A percentile compares a stretch with the other conserved stretches of the same genome.
These are phyloP conservation scores for Ascobolus immersus DNA, from an alignment of 495 filamentous ascomycete genomes.

Conservation along the genomic window DNA sequence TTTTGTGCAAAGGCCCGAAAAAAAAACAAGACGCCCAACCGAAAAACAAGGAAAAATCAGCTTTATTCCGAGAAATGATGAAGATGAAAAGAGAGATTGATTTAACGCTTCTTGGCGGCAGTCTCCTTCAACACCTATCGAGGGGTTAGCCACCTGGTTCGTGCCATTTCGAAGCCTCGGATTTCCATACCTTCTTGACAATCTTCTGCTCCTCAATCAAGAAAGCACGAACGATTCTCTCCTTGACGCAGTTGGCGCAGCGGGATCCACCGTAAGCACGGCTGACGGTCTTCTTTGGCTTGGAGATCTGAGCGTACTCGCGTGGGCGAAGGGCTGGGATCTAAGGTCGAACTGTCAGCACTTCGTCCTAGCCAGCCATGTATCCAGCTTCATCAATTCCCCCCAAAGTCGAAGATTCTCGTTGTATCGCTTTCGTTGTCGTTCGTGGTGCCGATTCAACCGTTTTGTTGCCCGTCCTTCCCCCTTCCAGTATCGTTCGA, in stretches of 20 bases:
- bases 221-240: constrained; percentile 89
- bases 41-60: no score
- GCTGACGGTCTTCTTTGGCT: constrained; percentile 96
- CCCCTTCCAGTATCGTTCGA: no score
- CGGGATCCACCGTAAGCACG: constrained; percentile 93
- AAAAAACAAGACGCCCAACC: no score
- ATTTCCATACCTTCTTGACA: constrained; percentile 71
- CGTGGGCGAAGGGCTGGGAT: constrained; percentile 89
- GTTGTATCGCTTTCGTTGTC: no score
- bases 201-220: constrained; percentile 99
- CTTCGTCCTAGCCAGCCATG: no score
- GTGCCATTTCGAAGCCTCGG: neutral
- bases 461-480: no score
- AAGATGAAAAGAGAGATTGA: constrained; percentile 1
- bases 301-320: constrained; percentile 85
- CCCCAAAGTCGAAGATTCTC: no score
- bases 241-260: constrained; percentile 95
- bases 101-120: constrained; percentile 39
- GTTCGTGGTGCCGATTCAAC: no score
- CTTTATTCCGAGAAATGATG: no score
- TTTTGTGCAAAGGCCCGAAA: no score
- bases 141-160: constrained; percentile 1
- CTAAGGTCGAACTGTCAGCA: constrained; percentile 29
- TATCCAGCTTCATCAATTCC: no score
- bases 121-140: constrained; percentile 37